Evolutionary conservation across 192 early-diverging fungal species (phyloP).

Genomic region (Fimicolochytrium jonesii): DNA sequence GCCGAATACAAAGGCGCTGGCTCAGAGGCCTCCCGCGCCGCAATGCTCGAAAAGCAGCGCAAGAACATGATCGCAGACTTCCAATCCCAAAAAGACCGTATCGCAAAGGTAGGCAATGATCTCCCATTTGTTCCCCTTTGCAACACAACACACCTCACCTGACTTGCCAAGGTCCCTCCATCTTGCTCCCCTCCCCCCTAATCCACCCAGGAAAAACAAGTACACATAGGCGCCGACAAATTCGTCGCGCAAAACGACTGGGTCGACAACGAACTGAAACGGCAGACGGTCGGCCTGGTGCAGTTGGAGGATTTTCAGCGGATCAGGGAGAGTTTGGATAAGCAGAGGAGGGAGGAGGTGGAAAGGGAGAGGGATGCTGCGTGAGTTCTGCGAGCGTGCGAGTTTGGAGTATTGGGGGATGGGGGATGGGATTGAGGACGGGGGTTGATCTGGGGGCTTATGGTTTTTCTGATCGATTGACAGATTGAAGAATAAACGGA

Average conservation of each 20-base stretch:
- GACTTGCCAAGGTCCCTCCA: neutral
- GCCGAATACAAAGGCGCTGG: constrained; percentile 25
- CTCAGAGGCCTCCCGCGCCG: constrained; percentile 43
- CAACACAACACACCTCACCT: no score
- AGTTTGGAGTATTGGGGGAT: no score
- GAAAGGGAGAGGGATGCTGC: constrained; percentile 41
- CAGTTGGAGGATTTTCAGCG: constrained; percentile 85
- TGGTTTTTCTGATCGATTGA: no score
- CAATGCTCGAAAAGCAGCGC: constrained; percentile 66
- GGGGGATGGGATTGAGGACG: no score
- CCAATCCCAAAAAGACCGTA: constrained; percentile 68
- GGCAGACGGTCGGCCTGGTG: constrained; percentile 85
- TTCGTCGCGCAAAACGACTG: constrained; percentile 73
- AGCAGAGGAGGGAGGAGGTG: constrained; percentile 62
- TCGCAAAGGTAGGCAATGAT: constrained; percentile 62
- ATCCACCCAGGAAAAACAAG: constrained; percentile 65
- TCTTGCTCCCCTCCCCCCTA: neutral
- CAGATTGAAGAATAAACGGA: constrained; percentile 56
- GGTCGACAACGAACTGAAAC: constrained; percentile 80
- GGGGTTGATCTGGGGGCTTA: no score
- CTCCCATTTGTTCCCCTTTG: neutral
- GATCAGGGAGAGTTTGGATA: constrained; percentile 73
- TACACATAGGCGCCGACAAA: constrained; percentile 65
- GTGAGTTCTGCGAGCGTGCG: no score
- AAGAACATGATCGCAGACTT: constrained; percentile 65